Conservation (phyloP, 2,329 filamentous ascomycete genomes). For the Scolecobasidium constrictum region DNA sequence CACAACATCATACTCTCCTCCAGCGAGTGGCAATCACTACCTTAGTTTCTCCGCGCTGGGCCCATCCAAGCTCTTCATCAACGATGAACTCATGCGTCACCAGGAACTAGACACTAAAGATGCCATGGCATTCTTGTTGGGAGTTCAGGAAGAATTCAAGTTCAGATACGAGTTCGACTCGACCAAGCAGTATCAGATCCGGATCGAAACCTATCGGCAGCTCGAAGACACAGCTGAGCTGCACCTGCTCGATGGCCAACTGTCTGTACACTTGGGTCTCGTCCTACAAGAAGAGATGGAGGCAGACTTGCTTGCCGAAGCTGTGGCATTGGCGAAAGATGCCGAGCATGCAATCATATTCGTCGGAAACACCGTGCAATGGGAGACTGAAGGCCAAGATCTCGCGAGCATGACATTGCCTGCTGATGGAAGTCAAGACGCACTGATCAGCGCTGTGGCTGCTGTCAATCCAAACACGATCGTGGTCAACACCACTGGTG, state of each 20-base stretch:
- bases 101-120: conserved; percentile 10
- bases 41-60: conserved; percentile 14
- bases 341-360: conserved; percentile 64
- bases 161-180: conserved; percentile 11
- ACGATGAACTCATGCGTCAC: conserved; percentile 11
- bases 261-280: conserved; percentile 14
- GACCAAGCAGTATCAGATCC: conserved; percentile 11
- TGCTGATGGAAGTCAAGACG: conserved; percentile 56
- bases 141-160: conserved; percentile 13
- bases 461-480: conserved; percentile 52
- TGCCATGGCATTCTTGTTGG: conserved; percentile 14
- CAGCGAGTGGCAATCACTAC: conserved; percentile 12
- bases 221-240: conserved; percentile 12
- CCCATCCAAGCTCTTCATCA: conserved; percentile 13
- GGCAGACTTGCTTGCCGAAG: conserved; percentile 42
- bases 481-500: conserved; percentile 58
- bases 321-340: conserved; percentile 51
- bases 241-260: conserved; percentile 14
- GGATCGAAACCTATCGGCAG: conserved; percentile 12
- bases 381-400: conserved; percentile 59
- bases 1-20: conserved; percentile 12
- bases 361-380: conserved; percentile 60
- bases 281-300: conserved; percentile 14
- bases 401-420: conserved; percentile 59
- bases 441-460: conserved; percentile 55